A percentile compares a stretch with the other conserved stretches of the same genome.
These are phyloP conservation scores for Thalassiosira exigua DNA, from an alignment of 352 stramenopile genomes.

Conservation along the genomic window DNA sequence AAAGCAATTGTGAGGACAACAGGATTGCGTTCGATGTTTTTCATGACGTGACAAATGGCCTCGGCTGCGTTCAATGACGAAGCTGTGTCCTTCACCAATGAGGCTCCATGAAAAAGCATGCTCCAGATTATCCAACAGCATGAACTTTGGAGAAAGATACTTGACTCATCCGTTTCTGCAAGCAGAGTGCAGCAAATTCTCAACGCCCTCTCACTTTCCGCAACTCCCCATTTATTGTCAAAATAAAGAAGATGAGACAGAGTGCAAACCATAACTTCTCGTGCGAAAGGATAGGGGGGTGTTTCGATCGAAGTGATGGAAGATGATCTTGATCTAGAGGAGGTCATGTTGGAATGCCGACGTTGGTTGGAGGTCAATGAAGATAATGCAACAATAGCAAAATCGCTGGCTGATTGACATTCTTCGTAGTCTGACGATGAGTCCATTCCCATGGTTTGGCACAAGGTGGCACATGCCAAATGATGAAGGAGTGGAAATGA, in stretches of 20 bases:
- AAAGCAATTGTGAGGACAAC: slow-evolving; percentile 10
- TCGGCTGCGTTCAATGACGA: slow-evolving; percentile 5
- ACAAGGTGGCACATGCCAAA: slow-evolving; percentile 16
- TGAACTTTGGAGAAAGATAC: slow-evolving; percentile 8
- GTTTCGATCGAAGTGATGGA: no score
- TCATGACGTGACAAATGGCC: slow-evolving; percentile 7
- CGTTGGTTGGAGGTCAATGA: no score
- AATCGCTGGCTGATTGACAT: not conserved
- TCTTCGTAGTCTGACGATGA: not conserved
- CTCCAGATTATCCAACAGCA: slow-evolving; percentile 32
- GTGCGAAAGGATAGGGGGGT: not conserved
- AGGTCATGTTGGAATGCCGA: no score
- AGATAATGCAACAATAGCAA: not conserved
- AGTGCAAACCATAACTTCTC: slow-evolving; percentile 25
- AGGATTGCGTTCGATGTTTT: not conserved
- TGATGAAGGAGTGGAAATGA: slow-evolving; percentile 24
- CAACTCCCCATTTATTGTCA: not conserved
- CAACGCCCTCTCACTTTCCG: slow-evolving; percentile 9
- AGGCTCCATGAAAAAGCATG: not conserved
- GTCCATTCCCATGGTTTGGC: slow-evolving; percentile 6
- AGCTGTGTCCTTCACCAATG: not conserved
- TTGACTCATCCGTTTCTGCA: not conserved
- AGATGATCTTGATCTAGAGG: no score
- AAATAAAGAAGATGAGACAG: slow-evolving; percentile 25
- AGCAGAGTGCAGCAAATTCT: slow-evolving; percentile 12